A percentile compares a stretch with the other conserved stretches of the same genome.
phyloP scores from a whole-genome alignment of 805 yeast genomes.

The Wickerhamomyces sydowiorum region DNA sequence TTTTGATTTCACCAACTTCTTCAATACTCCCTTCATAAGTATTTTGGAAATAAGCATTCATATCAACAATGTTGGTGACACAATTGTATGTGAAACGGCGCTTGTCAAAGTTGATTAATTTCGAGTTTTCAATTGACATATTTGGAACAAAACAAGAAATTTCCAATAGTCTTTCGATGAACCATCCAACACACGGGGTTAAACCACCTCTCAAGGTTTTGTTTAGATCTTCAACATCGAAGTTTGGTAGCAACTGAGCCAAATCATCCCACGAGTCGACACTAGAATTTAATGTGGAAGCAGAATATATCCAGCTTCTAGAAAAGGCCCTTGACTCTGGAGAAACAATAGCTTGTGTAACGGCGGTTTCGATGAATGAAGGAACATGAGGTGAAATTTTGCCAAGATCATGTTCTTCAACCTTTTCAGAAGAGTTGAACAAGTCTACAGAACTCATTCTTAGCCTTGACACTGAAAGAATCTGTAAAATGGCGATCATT shows the following conservation, averaged over 20 bases:
- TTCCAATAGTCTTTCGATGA: slow-evolving; percentile 72
- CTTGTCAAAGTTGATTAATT: slow-evolving; percentile 80
- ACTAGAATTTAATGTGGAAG: slow-evolving; percentile 12
- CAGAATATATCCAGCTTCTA: slow-evolving; percentile 61
- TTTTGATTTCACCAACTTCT: slow-evolving; percentile 22
- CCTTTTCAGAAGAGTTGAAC: slow-evolving; percentile 30
- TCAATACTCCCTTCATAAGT: slow-evolving; percentile 26
- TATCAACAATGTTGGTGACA: slow-evolving; percentile 45
- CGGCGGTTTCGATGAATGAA: slow-evolving; percentile 77
- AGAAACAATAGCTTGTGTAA: slow-evolving; percentile 65
- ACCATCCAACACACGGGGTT: slow-evolving; percentile 91
- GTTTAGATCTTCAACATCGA: slow-evolving; percentile 27
- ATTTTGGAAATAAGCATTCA: slow-evolving; percentile 23
- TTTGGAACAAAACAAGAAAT: slow-evolving; percentile 74
- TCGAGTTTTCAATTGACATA: slow-evolving; percentile 58
- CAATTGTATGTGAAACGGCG: slow-evolving; percentile 62
- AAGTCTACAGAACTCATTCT: slow-evolving; percentile 57
- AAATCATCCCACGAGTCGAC: slow-evolving; percentile 26
- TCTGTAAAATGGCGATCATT: slow-evolving; percentile 63
- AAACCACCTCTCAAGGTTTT: slow-evolving; percentile 36
- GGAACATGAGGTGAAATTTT: slow-evolving; percentile 54
- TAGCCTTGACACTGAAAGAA: slow-evolving; percentile 57
- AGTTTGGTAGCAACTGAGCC: slow-evolving; percentile 27
- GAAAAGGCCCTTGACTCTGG: slow-evolving; percentile 76
- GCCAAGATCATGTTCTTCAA: slow-evolving; percentile 17